These are phyloP conservation scores for Neopestalotiopsis sp. DNA, from an alignment of 2,329 filamentous ascomycete species.

Conservation along the genomic window DNA sequence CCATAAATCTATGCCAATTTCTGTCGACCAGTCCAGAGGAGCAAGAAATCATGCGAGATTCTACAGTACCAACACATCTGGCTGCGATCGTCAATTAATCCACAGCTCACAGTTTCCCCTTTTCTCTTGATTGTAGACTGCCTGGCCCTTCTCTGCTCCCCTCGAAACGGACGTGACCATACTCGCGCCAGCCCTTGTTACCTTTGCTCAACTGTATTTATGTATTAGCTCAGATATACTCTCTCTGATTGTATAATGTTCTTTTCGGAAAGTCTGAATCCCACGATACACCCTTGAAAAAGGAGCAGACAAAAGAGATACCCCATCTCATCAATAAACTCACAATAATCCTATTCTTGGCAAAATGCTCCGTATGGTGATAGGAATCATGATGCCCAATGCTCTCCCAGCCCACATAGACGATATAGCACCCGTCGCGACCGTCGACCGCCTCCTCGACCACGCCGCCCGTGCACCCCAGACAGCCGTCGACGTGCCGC, in stretches of 20 bases:
- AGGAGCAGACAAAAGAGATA: too few relatives aligned
- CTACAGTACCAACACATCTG: background rate
- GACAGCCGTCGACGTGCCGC: constrained; percentile 32
- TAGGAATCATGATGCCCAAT: constrained; percentile 39
- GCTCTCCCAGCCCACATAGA: constrained; percentile 41
- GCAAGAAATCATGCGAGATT: too few relatives aligned
- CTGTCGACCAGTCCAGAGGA: too few relatives aligned
- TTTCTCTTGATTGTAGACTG: background rate
- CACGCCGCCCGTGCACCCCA: constrained; percentile 37
- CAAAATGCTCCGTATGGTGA: constrained; percentile 39
- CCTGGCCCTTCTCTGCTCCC: background rate
- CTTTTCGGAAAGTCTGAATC: too few relatives aligned
- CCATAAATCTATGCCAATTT: too few relatives aligned
- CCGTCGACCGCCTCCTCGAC: constrained; percentile 37
- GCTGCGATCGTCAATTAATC: background rate
- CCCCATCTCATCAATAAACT: background rate
- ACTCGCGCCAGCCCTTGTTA: constrained; percentile 1
- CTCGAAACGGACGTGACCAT: constrained; percentile 1
- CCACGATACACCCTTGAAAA: too few relatives aligned
- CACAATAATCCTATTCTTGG: constrained; percentile 32
- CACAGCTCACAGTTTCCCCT: background rate
- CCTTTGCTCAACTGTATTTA: background rate
- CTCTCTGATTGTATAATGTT: too few relatives aligned
- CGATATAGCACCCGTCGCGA: constrained; percentile 33
- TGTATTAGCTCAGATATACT: too few relatives aligned